phyloP scores from a whole-genome alignment of 345 rosid species.

The Theobroma cacao region DNA sequence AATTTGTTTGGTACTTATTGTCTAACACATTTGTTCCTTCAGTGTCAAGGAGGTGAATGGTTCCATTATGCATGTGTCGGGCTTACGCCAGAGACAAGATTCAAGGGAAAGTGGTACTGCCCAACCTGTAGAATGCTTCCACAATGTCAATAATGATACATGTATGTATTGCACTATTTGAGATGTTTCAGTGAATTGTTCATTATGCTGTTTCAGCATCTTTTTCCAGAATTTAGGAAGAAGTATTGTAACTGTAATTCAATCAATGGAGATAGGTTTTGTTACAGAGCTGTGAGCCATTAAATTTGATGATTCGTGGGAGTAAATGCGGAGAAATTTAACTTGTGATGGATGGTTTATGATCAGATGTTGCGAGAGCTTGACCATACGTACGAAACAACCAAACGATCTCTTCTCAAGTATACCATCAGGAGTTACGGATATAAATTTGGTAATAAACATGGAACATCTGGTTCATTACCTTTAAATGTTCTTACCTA shows the following conservation, averaged over 20 bases:
- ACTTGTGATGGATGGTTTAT: neutral
- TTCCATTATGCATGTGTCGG: slow-evolving; percentile 98
- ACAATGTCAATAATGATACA: slow-evolving; percentile 38
- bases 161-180: neutral
- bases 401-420: neutral
- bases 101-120: slow-evolving; percentile 98
- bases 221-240: neutral
- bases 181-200: neutral
- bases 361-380: neutral
- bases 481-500: neutral
- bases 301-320: neutral
- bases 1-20: neutral
- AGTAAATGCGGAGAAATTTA: neutral
- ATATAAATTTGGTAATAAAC: neutral
- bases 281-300: slow-evolving; percentile 2
- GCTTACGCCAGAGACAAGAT: slow-evolving; percentile 92
- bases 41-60: slow-evolving; percentile 99
- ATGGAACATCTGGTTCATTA: neutral
- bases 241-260: slow-evolving; percentile 1
- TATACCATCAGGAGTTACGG: neutral
- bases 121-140: slow-evolving; percentile 81
- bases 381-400: neutral
- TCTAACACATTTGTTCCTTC: slow-evolving; percentile 16
- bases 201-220: neutral
- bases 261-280: slow-evolving; percentile 15